Percentiles rank a stretch among this genome's conserved stretches.
phyloP scores from a whole-genome alignment of 148 eudicot species.

The Pouteria glomerata region DNA sequence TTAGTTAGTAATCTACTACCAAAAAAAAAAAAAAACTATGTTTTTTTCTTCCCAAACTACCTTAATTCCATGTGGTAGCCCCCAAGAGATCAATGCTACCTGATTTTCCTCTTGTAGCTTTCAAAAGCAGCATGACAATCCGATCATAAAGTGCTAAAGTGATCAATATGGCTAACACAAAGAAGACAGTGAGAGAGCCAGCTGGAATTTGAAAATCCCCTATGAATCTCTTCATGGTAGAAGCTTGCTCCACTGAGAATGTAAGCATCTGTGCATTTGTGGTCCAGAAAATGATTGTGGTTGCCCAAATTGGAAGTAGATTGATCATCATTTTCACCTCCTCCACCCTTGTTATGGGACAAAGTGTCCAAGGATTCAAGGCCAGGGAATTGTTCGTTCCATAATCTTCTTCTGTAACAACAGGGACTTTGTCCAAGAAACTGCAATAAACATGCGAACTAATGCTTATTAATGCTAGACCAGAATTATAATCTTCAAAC shows the following conservation, averaged over 20 bases:
- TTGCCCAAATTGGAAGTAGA: constrained; percentile 66
- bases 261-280: constrained; percentile 73
- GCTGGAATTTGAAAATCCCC: constrained; percentile 61
- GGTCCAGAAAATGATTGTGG: constrained; percentile 71
- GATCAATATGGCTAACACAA: constrained; percentile 54
- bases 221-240: constrained; percentile 51
- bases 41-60: too few relatives aligned
- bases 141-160: constrained; percentile 53
- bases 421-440: constrained; percentile 78
- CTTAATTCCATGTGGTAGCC: too few relatives aligned
- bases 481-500: too few relatives aligned
- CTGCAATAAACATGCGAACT: constrained; percentile 17
- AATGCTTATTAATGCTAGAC: too few relatives aligned
- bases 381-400: constrained; percentile 4
- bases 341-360: constrained; percentile 61
- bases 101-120: constrained; percentile 46
- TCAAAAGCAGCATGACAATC: constrained; percentile 49
- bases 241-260: constrained; percentile 64
- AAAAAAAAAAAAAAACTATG: too few relatives aligned
- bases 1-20: too few relatives aligned
- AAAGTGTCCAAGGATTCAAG: constrained; percentile 63
- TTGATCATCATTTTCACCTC: constrained; percentile 72
- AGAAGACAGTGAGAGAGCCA: constrained; percentile 61
- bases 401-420: constrained; percentile 53
- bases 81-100: too few relatives aligned